These are phyloP conservation scores for Aspergillus phoenicis DNA, from an alignment of 2,329 filamentous ascomycete genomes.

Conservation along the genomic window DNA sequence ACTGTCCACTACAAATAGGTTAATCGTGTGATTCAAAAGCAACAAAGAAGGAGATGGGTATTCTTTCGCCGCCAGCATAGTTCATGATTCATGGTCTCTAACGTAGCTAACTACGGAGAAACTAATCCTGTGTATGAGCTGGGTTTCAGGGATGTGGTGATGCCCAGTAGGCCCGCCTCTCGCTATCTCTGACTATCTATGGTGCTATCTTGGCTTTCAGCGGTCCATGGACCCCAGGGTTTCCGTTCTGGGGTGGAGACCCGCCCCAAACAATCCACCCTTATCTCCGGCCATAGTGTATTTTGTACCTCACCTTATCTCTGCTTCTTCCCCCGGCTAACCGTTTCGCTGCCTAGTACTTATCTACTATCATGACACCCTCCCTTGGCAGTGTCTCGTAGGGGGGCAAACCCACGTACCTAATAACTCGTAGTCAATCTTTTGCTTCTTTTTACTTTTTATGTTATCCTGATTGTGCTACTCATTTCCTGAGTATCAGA, in stretches of 20 bases:
- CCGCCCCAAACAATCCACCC: neutral
- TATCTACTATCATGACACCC: neutral
- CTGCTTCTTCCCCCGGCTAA: neutral
- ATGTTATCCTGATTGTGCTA: neutral
- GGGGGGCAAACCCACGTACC: neutral
- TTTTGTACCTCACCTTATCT: neutral
- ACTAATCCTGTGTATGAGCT: too few species aligned
- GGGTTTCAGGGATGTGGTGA: neutral
- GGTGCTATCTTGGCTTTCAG: neutral
- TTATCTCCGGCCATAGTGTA: neutral
- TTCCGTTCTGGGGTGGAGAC: neutral
- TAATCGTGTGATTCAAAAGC: neutral
- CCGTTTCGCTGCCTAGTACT: neutral
- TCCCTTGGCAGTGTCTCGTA: too few species aligned
- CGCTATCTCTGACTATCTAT: too few species aligned
- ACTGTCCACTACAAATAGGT: neutral
- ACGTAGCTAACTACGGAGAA: too few species aligned
- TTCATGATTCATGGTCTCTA: neutral
- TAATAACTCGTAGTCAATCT: constrained; percentile 3
- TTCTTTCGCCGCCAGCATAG: neutral
- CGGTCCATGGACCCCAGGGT: constrained; percentile 3
- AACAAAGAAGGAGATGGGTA: neutral
- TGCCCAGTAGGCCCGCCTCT: neutral
- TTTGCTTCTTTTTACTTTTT: neutral
- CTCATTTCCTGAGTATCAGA: neutral